These are phyloP conservation scores for Penicillium flavigenum DNA, from an alignment of 495 filamentous ascomycete species.

Conservation along the genomic window DNA sequence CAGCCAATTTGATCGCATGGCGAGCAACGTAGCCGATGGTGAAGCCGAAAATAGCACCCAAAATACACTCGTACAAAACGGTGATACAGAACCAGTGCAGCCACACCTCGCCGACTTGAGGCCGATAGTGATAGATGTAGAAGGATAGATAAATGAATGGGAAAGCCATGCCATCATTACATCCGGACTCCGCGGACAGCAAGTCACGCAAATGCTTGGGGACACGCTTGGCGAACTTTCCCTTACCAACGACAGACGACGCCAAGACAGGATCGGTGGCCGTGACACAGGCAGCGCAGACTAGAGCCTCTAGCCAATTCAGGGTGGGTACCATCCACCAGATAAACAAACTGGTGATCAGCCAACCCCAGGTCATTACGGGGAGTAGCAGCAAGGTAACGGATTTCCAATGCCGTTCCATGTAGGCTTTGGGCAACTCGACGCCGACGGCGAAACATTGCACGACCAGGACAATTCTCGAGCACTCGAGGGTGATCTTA, in stretches of 20 bases:
- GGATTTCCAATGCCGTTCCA: slow-evolving; percentile 97
- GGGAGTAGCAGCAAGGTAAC: slow-evolving; percentile 85
- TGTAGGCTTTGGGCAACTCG: slow-evolving; percentile 94
- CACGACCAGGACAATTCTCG: slow-evolving; percentile 94
- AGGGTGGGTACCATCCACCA: slow-evolving; percentile 89
- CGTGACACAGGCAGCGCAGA: slow-evolving; percentile 89
- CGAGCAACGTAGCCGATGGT: slow-evolving; percentile 82
- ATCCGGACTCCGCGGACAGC: slow-evolving; percentile 94
- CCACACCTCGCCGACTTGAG: slow-evolving; percentile 64
- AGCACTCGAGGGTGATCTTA: slow-evolving; percentile 95
- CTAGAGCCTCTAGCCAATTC: slow-evolving; percentile 84
- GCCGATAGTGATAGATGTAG: slow-evolving; percentile 81
- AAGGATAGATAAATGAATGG: slow-evolving; percentile 93
- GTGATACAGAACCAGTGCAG: slow-evolving; percentile 88
- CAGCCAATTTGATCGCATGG: slow-evolving; percentile 86
- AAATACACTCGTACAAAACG: slow-evolving; percentile 93
- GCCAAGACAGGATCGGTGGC: slow-evolving; percentile 97
- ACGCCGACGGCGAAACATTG: slow-evolving; percentile 99
- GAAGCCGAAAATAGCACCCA: slow-evolving; percentile 88
- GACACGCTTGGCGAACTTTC: slow-evolving; percentile 96
- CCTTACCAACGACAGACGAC: slow-evolving; percentile 97
- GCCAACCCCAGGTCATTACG: slow-evolving; percentile 97
- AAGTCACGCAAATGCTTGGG: slow-evolving; percentile 96
- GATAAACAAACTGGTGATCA: slow-evolving; percentile 90
- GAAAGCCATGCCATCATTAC: slow-evolving; percentile 99